These are phyloP conservation scores for Talaromyces sp. DNA, from an alignment of 2,329 filamentous ascomycete species.

Conservation along the genomic window DNA sequence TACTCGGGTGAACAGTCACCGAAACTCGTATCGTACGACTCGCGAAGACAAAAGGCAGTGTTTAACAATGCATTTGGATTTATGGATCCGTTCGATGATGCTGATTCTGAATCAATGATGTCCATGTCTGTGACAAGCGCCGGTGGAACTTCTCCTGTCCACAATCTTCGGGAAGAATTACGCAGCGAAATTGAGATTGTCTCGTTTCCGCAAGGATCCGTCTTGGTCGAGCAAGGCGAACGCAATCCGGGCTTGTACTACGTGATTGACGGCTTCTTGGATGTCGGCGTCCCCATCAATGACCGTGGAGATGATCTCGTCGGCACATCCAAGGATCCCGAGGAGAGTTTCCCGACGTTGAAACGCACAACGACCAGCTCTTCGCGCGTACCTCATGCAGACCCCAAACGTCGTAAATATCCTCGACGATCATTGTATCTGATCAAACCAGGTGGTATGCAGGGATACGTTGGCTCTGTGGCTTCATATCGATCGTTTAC, in stretches of 20 bases:
- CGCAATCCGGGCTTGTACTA: constrained; percentile 97
- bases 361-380: constrained; percentile 46
- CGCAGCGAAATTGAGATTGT: constrained; percentile 94
- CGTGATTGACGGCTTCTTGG: constrained; percentile 93
- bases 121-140: constrained; percentile 65
- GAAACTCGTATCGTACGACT: constrained; percentile 78
- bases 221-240: constrained; percentile 94
- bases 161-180: constrained; percentile 72
- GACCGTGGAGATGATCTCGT: constrained; percentile 53
- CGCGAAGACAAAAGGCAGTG: constrained; percentile 72
- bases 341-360: constrained; percentile 47
- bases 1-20: constrained; percentile 83
- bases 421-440: constrained; percentile 74
- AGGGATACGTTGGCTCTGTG: constrained; percentile 90
- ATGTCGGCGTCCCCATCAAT: constrained; percentile 79
- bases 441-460: constrained; percentile 90
- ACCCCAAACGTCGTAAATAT: constrained; percentile 40
- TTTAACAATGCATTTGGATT: constrained; percentile 89
- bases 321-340: constrained; percentile 32
- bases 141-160: constrained; percentile 61
- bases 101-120: constrained; percentile 81
- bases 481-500: constrained; percentile 96
- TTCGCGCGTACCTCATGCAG: constrained; percentile 37
- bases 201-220: constrained; percentile 90
- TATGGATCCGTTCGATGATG: constrained; percentile 86